Evolutionary conservation across 352 stramenopile species (phyloP), one percentile per base, ranked within the genome.

Genomic region (Pythium pyrilobum): DNA sequence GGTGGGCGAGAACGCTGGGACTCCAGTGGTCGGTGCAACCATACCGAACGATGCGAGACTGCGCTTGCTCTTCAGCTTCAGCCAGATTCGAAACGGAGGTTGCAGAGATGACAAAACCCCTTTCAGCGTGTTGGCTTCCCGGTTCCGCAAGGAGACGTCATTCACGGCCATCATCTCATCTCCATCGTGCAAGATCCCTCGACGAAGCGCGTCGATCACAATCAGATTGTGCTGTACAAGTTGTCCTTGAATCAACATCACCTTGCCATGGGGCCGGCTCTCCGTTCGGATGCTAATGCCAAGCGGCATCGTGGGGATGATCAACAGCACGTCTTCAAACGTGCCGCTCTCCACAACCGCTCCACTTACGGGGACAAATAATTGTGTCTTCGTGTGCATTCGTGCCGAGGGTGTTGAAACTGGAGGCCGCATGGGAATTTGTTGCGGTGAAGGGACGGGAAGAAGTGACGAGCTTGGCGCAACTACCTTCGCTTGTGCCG

Each of bases 121-220:
- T 7, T 74, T 46, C 28, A 85, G 58, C 15, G 69, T 57, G 4
- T 57, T 38, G 0, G 71, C 31, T 20, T 60, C 41, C 2, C 58
- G 40, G 24, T 74, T 66, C 4, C 70, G 56, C 15, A 89, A 38
- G 8, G 74, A 23, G 9, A 69, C 60, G 40, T 85, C 61, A 40
- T 91, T 91, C 24, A 90, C 61, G 6, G 76, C 67, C 9, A 87
- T 68, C 18, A 92, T 27, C 42, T 89, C 78, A 34, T 90, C 82
- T 0, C 74, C 69, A 25, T 85, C 64, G 20, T 74, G 61, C 20
- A 92, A 64, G 21, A 92, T 61, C 5, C 67, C 81, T 45, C 52
- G 59, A 12, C 59, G n/a, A 12, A 92, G 43, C 2, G 81, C 81
- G 25, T 69, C 65, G n/a, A 59, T 7, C 15, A 89, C 52, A 0